Evolutionary conservation across 768 basidiomycete genomes (phyloP), one percentile per base, ranked within the genome.

Genomic region (Pleurotus tuoliensis): DNA sequence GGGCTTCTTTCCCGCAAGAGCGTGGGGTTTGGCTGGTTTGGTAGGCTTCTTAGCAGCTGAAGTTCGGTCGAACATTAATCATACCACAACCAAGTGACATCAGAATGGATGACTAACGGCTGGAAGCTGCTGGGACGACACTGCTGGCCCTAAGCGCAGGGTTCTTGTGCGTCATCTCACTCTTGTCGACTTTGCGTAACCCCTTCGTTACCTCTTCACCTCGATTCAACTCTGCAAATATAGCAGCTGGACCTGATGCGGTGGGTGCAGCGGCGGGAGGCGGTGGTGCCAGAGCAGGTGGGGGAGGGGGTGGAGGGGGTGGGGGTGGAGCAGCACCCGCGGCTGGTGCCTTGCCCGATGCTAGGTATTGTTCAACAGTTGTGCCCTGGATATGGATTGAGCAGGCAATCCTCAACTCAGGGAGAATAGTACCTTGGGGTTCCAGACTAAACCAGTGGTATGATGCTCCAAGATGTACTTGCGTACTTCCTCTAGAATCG

Each of bases 121-220:
- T 41, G 46, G 79, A 62, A 49, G 73, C 67, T 1, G 72, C 66
- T 47, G 78, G 73, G 62, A 78, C 73, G 56, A 70, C 63, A 69
- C 78, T 66, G 78, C 85, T 63, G 76, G 91, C 82, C 27, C 97
- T 76, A 38, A 99, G 73, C 8, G 85, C 81, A 0, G 97, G 96
- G 65, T 99, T 98, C 80, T 99, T 98, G 77, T 99, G 97, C 3
- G 94, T 98, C 94, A 96, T 95, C 70, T 98, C 89, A 60, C 91
- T 94, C 76, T 86, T 89, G 67, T 94, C 92, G 25, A 99, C 97
- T 69, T 97, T 98, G 62, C 89, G 86, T 63, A 99, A 70, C 9
- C 90, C 87, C 66, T 90, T 91, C 5, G 96, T 98, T 34, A 99
- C 87, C 3, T 88, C 86, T 59, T 86, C 90, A 0, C 96, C 95